Evolutionary conservation across 306 rosid genomes (phyloP), one percentile per base, ranked within the genome.

Genomic region (Coriaria nepalensis): DNA sequence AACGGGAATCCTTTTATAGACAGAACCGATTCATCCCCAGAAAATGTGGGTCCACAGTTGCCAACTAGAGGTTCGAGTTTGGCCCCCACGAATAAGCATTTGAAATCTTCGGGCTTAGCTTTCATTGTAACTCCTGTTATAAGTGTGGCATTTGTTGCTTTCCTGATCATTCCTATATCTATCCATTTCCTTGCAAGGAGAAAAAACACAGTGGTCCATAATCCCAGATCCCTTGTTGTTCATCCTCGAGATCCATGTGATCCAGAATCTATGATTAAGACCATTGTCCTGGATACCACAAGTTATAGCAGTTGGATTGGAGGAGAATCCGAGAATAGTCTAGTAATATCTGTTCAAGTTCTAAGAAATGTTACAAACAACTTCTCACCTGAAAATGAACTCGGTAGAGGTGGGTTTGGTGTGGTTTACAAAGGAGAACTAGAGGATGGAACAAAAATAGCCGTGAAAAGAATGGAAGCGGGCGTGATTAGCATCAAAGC

Each of bases 401-500:
- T 86, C 9, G 96, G 93, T 12, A 80, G 67, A 2, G 96, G 93
- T 5, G 96, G 96, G 40, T 86, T 86, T 72, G 96, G 93, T 40
- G 74, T 80, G 47, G 96, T 86, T 57, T 86, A 86, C 64, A 81
- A 67, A 62, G 95, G 95, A 5, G 87, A 86, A 59, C 69, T 86
- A 11, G 93, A 74, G 45, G 85, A 76, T 13, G 88, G 93, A 45
- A 74, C 96, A 35, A 65, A 55, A 47, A 54, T 78, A 33, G 96
- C 96, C 13, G 93, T 86, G 33, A 86, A 86, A 73, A 78, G 96
- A 70, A 86, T 81, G 96, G 96, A 86, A 65, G 64, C 65, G 9
- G 85, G 80, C 13, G 63, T 8, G 9, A 64, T 72, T 9, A 55
- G 72, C 44, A 74, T 40, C 46, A 86, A 86, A 68, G 96, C 79